Percentiles rank a stretch among this genome's conserved stretches.
phyloP scores from a whole-genome alignment of 768 basidiomycete genomes.

The Mycena filopes region DNA sequence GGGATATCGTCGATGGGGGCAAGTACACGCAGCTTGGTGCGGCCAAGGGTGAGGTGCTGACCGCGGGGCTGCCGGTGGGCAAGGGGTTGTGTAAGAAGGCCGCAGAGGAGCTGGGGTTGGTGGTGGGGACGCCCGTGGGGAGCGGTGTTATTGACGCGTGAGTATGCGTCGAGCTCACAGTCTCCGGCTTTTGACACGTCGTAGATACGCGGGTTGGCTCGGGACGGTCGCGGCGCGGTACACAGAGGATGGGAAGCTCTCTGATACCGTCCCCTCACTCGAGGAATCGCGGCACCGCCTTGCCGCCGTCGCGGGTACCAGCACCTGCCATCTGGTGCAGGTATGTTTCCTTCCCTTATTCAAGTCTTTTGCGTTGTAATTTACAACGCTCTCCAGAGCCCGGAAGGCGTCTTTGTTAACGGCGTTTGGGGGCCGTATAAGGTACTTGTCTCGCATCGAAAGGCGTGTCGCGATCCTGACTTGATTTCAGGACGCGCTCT shows the following conservation, averaged over 20 bases:
- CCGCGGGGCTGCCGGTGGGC: constrained; percentile 89
- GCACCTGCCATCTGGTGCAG: constrained; percentile 95
- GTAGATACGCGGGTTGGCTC: constrained; percentile 94
- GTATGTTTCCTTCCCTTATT: constrained; percentile 44
- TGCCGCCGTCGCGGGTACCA: constrained; percentile 95
- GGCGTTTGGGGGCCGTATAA: constrained; percentile 95
- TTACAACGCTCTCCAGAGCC: constrained; percentile 61
- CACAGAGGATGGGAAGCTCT: constrained; percentile 61
- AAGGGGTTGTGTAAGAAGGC: constrained; percentile 80
- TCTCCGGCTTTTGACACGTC: constrained; percentile 13
- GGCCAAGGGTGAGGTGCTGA: constrained; percentile 68
- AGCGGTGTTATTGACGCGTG: constrained; percentile 96
- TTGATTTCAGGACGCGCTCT: constrained; percentile 75
- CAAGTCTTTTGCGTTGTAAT: not conserved
- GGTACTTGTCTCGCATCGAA: constrained; percentile 44
- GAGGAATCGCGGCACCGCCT: constrained; percentile 84
- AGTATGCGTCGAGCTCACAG: constrained; percentile 36
- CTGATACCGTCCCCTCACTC: constrained; percentile 64
- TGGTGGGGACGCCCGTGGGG: constrained; percentile 90
- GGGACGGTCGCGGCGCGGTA: constrained; percentile 91
- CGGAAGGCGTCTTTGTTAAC: constrained; percentile 84
- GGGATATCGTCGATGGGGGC: constrained; percentile 70
- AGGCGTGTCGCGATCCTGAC: not conserved
- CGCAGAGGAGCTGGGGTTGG: constrained; percentile 86
- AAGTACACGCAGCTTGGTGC: constrained; percentile 83